Base-by-base conservation (phyloP, 805 yeast genomes). In the Clavispora vitiphila region DNA sequence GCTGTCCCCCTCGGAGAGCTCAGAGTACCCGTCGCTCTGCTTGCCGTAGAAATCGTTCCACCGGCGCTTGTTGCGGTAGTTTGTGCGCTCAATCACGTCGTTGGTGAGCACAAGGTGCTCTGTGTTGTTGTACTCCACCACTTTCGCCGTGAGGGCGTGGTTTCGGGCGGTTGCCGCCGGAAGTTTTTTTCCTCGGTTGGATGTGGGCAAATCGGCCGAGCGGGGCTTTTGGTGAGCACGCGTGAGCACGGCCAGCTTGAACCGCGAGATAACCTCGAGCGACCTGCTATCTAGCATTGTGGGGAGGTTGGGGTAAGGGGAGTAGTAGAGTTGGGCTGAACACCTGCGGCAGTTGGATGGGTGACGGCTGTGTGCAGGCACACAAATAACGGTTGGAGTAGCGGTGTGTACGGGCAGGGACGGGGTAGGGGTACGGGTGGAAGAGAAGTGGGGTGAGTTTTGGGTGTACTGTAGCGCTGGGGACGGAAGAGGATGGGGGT, bases 81-180 rank as follows among this genome's bases (percentile, higher is more conserved):
- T 60, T 20, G 51, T 42, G 21, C 50, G 51, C 26, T 65, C 67
- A 21, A 68, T 63, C 36, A 49, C 53, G 7, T 61, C 67, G 46
- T 67, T 68, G 30, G 67, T 62, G 34, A 61, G 56, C 4, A 69
- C 71, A 31, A 66, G 47, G 43, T 65, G 67, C 46, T 56, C 56
- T 14, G 38, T 43, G 11, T 71, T 71, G 34, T 61, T 61, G 48
- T 66, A 67, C 42, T 68, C 72, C 22, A 67, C 71, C 15, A 67
- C 58, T 46, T 65, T 67, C 18, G 67, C 47, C 22, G 50, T 48
- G 16, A 67, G 56, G 7, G 55, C 39, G 36, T 55, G 53, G 46
- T 47, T 47, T 26, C 50, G 47, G 16, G 50, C 36, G 20, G 49
- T 39, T 21, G 43, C 39, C 24, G 43, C 35, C 22, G 46, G 48